phyloP scores from a whole-genome alignment of 2,329 filamentous ascomycete species.

The Stagonosporopsis tanaceti region DNA sequence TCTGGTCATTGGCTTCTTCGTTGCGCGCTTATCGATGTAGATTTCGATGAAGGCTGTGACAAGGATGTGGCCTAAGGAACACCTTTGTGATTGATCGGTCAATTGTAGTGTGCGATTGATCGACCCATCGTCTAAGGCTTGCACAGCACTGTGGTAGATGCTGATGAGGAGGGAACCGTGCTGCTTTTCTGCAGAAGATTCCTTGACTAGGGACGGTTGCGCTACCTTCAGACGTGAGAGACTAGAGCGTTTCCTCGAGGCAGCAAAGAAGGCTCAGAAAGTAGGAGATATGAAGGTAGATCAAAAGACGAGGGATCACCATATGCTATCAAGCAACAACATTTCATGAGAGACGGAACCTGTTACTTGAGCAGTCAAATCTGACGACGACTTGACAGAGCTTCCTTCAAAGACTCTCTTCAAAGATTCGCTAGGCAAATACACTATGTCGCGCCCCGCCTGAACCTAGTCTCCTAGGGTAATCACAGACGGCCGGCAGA shows the following conservation, averaged over 20 bases:
- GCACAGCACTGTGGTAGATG: not conserved
- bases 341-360: too few relatives aligned
- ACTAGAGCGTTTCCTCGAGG: not conserved
- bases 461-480: not conserved
- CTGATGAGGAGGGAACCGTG: not conserved
- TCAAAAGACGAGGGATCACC: not conserved
- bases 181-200: not conserved
- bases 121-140: not conserved
- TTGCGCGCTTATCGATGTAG: too few relatives aligned
- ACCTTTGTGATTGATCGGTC: not conserved
- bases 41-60: too few relatives aligned
- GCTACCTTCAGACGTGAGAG: not conserved
- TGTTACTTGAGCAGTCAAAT: not conserved
- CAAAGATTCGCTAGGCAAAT: not conserved
- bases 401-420: not conserved
- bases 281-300: not conserved
- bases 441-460: not conserved
- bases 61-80: not conserved
- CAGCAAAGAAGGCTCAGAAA: not conserved
- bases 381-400: not conserved
- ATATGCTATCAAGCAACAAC: not conserved
- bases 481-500: not conserved
- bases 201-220: too few relatives aligned
- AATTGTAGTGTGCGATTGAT: not conserved
- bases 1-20: too few relatives aligned